phyloP scores from a whole-genome alignment of 306 rosid species.

The Luffa acutangula region DNA sequence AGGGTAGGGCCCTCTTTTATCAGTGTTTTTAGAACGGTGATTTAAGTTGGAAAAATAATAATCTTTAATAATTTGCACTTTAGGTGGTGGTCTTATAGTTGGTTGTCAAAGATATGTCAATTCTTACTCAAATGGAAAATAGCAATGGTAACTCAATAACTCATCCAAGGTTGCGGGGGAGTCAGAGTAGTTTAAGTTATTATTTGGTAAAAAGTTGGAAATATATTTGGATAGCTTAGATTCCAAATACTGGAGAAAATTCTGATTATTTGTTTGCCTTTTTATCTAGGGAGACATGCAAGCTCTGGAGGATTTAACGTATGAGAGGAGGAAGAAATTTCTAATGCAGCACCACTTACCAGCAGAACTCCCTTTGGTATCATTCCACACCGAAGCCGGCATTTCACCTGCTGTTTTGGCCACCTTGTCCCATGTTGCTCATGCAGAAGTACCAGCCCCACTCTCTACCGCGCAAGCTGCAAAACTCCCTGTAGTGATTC shows the following conservation, averaged over 20 bases:
- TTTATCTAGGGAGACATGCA: constrained; percentile 79
- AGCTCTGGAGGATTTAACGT: constrained; percentile 90
- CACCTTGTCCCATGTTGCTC: constrained; percentile 79
- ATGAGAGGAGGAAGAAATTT: constrained; percentile 76
- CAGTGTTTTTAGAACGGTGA: neutral
- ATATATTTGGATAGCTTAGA: no score
- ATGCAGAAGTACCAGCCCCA: constrained; percentile 72
- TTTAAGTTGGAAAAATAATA: no score
- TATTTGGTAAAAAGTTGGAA: no score
- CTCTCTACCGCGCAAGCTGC: constrained; percentile 43
- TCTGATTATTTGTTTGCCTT: neutral
- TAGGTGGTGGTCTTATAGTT: neutral
- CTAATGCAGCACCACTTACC: constrained; percentile 63
- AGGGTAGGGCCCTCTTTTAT: neutral
- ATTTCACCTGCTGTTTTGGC: constrained; percentile 71
- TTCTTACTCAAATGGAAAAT: no score
- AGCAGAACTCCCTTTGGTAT: constrained; percentile 65
- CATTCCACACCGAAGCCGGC: constrained; percentile 77
- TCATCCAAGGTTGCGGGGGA: neutral
- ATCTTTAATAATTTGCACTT: no score
- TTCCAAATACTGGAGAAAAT: neutral
- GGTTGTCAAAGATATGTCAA: neutral
- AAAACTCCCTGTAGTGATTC: constrained; percentile 76
- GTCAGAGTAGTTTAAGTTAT: no score
- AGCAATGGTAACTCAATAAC: no score